phyloP scores from a whole-genome alignment of 208 protist genomes.

The Crithidia sp. region DNA sequence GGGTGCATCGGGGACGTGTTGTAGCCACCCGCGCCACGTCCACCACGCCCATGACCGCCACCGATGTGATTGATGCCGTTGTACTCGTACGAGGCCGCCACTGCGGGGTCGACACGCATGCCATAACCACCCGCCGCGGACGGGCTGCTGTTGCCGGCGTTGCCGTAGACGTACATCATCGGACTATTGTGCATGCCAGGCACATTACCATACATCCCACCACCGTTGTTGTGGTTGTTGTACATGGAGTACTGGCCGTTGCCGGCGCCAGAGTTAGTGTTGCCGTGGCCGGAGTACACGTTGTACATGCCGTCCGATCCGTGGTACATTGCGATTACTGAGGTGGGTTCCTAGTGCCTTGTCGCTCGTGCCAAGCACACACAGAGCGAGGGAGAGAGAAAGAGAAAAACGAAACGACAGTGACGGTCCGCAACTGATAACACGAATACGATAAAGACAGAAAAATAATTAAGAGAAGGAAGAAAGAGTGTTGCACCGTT shows the following conservation, averaged over 20 bases:
- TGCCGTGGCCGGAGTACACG: constrained; percentile 6
- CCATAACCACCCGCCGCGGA: neutral
- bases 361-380: neutral
- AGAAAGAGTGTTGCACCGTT: too few relatives aligned
- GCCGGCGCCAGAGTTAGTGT: neutral
- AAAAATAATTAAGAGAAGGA: too few relatives aligned
- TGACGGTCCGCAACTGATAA: too few relatives aligned
- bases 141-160: neutral
- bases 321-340: constrained; percentile 15
- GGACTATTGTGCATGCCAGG: neutral
- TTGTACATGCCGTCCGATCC: constrained; percentile 28
- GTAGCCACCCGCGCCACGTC: neutral
- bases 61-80: neutral
- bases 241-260: constrained; percentile 7
- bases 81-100: constrained; percentile 24
- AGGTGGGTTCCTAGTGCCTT: neutral
- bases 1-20: neutral
- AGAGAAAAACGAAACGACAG: too few relatives aligned
- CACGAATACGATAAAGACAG: too few relatives aligned
- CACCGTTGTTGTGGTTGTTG: constrained; percentile 11
- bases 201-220: constrained; percentile 6
- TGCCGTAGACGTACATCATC: constrained; percentile 19
- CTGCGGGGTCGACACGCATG: constrained; percentile 16
- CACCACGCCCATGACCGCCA: constrained; percentile 5
- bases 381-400: too few relatives aligned